These are phyloP conservation scores for Zasmidium cellare DNA, from an alignment of 2,329 filamentous ascomycete species.

Conservation along the genomic window DNA sequence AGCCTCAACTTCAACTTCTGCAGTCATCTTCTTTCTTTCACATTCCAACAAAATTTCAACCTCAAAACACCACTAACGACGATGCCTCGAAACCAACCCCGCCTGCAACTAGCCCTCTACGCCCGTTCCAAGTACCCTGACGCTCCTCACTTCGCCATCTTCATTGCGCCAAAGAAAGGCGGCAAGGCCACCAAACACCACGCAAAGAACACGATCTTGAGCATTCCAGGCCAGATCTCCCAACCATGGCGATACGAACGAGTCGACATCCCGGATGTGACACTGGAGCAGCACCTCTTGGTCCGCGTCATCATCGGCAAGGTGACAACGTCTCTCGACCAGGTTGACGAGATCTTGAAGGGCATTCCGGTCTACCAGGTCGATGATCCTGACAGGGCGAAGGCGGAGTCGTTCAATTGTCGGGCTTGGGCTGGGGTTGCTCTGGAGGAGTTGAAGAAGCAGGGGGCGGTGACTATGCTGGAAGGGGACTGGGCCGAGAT, in stretches of 20 bases:
- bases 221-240: slow-evolving; percentile 1
- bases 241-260: slow-evolving; percentile 21
- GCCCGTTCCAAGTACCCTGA: slow-evolving; percentile 25
- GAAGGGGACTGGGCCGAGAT: slow-evolving; percentile 11
- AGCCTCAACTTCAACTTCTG: too few species aligned
- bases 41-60: too few species aligned
- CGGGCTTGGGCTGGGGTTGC: slow-evolving; percentile 15
- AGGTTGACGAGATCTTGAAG: slow-evolving; percentile 6
- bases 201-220: slow-evolving; percentile 17
- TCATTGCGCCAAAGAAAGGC: slow-evolving; percentile 21
- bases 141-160: slow-evolving; percentile 26
- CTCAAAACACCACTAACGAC: too few species aligned
- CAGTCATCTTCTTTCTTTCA: too few species aligned
- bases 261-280: background rate
- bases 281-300: slow-evolving; percentile 9
- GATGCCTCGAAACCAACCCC: slow-evolving; percentile 25
- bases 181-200: slow-evolving; percentile 18
- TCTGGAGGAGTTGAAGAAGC: slow-evolving; percentile 1
- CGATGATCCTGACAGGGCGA: slow-evolving; percentile 7
- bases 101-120: slow-evolving; percentile 27
- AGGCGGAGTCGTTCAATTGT: slow-evolving; percentile 11
- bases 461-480: slow-evolving; percentile 3
- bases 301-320: slow-evolving; percentile 16
- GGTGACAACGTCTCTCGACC: slow-evolving; percentile 5
- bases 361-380: slow-evolving; percentile 13